Evolutionary conservation across 208 protist genomes (phyloP).

Genomic region (Trichomonas vaginalis): DNA sequence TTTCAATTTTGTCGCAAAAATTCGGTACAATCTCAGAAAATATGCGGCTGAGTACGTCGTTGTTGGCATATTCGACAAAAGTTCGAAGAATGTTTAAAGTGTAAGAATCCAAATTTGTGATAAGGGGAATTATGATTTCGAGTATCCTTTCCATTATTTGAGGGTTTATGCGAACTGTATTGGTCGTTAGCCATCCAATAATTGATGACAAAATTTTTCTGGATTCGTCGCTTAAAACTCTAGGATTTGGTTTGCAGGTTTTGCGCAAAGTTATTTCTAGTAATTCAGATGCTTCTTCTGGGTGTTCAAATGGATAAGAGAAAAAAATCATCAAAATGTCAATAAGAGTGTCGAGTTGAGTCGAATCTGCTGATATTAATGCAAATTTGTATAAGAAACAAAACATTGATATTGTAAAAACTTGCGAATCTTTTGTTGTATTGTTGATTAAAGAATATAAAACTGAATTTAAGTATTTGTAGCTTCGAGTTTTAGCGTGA

Average conservation of each 20-base stretch:
- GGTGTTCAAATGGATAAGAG: background rate
- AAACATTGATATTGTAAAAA: background rate
- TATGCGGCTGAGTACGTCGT: background rate
- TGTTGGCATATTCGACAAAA: background rate
- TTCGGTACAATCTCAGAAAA: background rate
- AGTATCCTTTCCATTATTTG: background rate
- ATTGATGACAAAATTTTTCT: background rate
- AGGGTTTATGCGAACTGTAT: background rate
- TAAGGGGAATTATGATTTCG: background rate
- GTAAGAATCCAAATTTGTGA: background rate
- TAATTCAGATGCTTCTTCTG: background rate
- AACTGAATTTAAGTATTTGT: background rate
- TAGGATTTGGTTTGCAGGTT: background rate
- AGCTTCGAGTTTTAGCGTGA: background rate
- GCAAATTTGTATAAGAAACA: background rate
- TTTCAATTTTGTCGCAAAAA: background rate
- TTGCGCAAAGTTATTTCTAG: background rate
- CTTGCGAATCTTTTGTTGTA: background rate
- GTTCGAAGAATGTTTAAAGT: background rate
- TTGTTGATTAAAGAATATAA: background rate
- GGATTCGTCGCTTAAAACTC: background rate
- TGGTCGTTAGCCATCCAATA: background rate
- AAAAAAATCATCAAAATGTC: background rate
- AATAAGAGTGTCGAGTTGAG: background rate
- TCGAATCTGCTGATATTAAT: background rate